phyloP scores from a whole-genome alignment of 2,329 filamentous ascomycete genomes.

The Bipolaris oryzae region DNA sequence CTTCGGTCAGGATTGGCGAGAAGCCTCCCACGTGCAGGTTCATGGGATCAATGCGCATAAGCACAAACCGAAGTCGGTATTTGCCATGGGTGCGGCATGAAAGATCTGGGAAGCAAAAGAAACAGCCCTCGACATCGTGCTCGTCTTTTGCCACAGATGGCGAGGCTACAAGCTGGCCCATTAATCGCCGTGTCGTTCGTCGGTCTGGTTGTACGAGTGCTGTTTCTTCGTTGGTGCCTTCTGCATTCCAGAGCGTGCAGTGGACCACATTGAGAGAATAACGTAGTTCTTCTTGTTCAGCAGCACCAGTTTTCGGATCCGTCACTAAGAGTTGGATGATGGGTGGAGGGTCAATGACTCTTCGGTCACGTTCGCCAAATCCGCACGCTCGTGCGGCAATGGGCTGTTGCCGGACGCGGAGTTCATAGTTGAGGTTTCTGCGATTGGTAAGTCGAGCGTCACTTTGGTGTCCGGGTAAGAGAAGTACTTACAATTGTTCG shows the following conservation, averaged over 20 bases:
- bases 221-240: conserved; percentile 70
- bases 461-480: conserved; percentile 19
- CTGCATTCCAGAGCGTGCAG: conserved; percentile 75
- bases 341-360: conserved; percentile 82
- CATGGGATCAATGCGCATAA: conserved; percentile 72
- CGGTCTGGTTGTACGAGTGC: conserved; percentile 72
- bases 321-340: conserved; percentile 76
- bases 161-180: conserved; percentile 79
- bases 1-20: conserved; percentile 57
- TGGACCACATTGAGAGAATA: conserved; percentile 74
- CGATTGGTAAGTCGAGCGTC: conserved; percentile 27
- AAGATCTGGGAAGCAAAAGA: conserved; percentile 85
- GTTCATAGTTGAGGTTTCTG: conserved; percentile 52
- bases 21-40: conserved; percentile 60
- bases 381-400: conserved; percentile 79
- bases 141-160: conserved; percentile 80
- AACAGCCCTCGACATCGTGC: conserved; percentile 73
- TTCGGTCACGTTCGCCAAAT: conserved; percentile 80
- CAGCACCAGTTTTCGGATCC: conserved; percentile 57
- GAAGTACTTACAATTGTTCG: conserved; percentile 47
- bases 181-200: conserved; percentile 74
- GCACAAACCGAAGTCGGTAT: conserved; percentile 76
- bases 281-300: conserved; percentile 64
- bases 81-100: conserved; percentile 77
- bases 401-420: conserved; percentile 77